A percentile compares a stretch with the other conserved stretches of the same genome.
Conservation (phyloP, 345 rosid genomes). For the Aquilaria yunnanensis region DNA sequence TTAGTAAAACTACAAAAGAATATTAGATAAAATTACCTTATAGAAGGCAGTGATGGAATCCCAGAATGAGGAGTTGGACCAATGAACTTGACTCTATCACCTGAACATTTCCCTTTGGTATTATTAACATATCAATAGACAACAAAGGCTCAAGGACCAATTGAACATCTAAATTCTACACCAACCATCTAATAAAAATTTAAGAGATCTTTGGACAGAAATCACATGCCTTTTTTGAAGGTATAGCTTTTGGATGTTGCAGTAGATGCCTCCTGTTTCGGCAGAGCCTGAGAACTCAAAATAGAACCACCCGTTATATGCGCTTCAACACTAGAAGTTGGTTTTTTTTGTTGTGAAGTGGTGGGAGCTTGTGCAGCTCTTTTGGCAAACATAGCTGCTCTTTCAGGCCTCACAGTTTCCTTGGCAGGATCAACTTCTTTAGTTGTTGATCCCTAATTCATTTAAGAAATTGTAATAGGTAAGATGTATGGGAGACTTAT, state of each 20-base stretch:
- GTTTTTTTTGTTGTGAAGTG: constrained; percentile 62
- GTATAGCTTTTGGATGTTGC: constrained; percentile 83
- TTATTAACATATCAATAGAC: constrained; percentile 12
- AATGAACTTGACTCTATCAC: constrained; percentile 82
- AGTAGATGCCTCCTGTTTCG: constrained; percentile 87
- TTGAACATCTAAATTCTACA: neutral
- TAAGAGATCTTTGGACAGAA: neutral
- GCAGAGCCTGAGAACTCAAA: constrained; percentile 60
- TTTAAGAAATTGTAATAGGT: neutral
- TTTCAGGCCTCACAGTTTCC: constrained; percentile 74
- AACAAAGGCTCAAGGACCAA: constrained; percentile 12
- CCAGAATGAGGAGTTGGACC: constrained; percentile 43
- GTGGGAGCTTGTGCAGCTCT: constrained; percentile 49
- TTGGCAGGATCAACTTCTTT: constrained; percentile 63
- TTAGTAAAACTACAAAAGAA: constrained; percentile 3
- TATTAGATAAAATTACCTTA: constrained; percentile 34
- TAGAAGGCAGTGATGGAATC: constrained; percentile 43
- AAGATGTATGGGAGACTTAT: neutral
- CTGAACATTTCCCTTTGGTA: constrained; percentile 34
- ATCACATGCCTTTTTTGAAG: constrained; percentile 65
- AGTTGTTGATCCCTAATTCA: constrained; percentile 54
- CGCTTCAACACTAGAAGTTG: constrained; percentile 93
- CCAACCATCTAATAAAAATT: constrained; percentile 3
- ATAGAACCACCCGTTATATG: constrained; percentile 86
- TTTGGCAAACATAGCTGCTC: constrained; percentile 54